These are phyloP conservation scores for Penicillium subrubescens DNA, from an alignment of 495 filamentous ascomycete species.

Conservation along the genomic window DNA sequence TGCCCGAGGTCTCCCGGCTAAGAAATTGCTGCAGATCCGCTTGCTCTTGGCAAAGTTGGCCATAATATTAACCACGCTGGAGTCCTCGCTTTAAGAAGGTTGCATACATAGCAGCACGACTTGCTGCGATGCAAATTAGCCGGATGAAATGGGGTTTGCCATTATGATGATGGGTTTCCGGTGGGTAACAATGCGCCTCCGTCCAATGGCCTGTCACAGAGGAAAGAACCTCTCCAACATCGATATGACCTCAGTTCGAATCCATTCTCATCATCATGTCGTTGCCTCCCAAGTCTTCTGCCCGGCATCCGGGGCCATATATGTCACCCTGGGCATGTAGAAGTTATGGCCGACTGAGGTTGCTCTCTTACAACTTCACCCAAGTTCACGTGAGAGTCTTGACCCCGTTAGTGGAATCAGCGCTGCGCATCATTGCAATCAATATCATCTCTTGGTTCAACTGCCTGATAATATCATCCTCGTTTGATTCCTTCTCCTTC, in stretches of 20 bases:
- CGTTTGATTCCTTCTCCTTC: background rate
- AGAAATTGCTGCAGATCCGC: conserved; percentile 1
- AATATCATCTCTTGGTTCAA: background rate
- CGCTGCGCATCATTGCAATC: background rate
- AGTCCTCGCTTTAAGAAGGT: background rate
- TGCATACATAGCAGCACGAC: background rate
- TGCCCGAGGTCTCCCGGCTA: background rate
- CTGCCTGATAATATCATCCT: background rate
- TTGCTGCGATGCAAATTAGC: background rate
- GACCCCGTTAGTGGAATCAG: background rate
- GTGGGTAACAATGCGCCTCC: background rate
- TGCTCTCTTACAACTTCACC: background rate
- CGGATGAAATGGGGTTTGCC: background rate
- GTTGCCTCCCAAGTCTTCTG: conserved; percentile 20
- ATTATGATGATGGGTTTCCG: conserved; percentile 15
- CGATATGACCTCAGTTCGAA: conserved; percentile 30
- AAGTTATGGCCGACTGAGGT: background rate
- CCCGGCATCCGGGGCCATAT: conserved; percentile 17
- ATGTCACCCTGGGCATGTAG: conserved; percentile 10
- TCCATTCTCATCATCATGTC: conserved; percentile 35
- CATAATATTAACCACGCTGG: background rate
- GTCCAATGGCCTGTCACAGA: conserved; percentile 1
- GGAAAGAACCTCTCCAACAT: conserved; percentile 16
- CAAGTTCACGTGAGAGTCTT: background rate
- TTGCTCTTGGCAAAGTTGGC: background rate